Conservation (phyloP, 306 rosid genomes). For the Ormosia semicastrata region DNA sequence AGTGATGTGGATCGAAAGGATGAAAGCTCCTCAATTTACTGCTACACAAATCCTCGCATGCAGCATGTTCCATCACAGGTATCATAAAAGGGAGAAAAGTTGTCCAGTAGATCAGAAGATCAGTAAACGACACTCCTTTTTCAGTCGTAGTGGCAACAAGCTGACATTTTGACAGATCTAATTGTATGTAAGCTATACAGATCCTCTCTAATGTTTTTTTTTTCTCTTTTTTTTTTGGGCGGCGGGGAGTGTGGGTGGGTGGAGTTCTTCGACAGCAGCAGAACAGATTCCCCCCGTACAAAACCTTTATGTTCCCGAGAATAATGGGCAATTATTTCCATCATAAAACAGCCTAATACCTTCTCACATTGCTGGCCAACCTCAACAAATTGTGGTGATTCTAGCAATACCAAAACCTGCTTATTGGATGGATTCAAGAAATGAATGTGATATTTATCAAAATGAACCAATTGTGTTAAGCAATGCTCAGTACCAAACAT, state of each 20-base stretch:
- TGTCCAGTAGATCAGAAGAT: slow-evolving; percentile 3
- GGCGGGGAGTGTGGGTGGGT: slow-evolving; percentile 12
- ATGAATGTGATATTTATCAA: slow-evolving; percentile 31
- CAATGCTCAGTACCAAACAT: slow-evolving; percentile 25
- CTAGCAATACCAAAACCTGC: slow-evolving; percentile 42
- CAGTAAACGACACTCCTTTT: slow-evolving; percentile 23
- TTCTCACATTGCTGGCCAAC: slow-evolving; percentile 38
- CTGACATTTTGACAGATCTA: slow-evolving; percentile 35
- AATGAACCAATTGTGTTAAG: slow-evolving; percentile 26
- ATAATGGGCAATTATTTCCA: slow-evolving; percentile 37
- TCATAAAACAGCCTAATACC: slow-evolving; percentile 22
- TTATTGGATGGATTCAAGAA: slow-evolving; percentile 54
- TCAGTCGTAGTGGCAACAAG: slow-evolving; percentile 27
- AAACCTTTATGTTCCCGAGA: slow-evolving; percentile 37
- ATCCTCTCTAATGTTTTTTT: slow-evolving; percentile 29
- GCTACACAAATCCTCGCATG: slow-evolving; percentile 17
- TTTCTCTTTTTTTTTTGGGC: not conserved
- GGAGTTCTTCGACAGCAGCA: slow-evolving; percentile 25
- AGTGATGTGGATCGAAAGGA: slow-evolving; percentile 18
- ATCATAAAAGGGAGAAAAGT: slow-evolving; percentile 18
- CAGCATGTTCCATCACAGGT: slow-evolving; percentile 28
- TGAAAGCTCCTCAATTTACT: slow-evolving; percentile 24
- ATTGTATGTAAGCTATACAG: slow-evolving; percentile 48
- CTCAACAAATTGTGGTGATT: slow-evolving; percentile 5
- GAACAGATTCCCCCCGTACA: slow-evolving; percentile 41